Conservation (phyloP, 108 stramenopile species). For the Cylindrotheca fusiformis region DNA sequence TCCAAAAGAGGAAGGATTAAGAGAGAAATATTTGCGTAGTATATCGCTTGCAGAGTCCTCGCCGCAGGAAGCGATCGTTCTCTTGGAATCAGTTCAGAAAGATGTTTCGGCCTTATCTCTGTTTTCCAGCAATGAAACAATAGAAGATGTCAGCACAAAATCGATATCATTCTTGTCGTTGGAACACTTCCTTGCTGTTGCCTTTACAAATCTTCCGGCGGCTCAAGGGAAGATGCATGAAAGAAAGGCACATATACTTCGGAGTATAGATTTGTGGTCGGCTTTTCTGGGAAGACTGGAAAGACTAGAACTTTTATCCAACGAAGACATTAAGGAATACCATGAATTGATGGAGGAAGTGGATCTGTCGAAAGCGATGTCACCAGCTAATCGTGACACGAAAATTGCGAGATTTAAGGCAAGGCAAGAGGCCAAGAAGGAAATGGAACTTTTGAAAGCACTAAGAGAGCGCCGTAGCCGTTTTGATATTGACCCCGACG, state of each 20-base stretch:
- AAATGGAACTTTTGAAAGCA: conserved; percentile 42
- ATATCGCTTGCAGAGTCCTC: conserved; percentile 19
- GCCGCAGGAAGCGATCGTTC: conserved; percentile 13
- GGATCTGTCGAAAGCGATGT: conserved; percentile 1
- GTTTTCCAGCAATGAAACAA: conserved; percentile 67
- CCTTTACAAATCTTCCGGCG: conserved; percentile 45
- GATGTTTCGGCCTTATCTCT: conserved; percentile 32
- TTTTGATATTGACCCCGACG: conserved; percentile 43
- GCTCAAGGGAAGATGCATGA: conserved; percentile 21
- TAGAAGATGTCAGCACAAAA: conserved; percentile 68
- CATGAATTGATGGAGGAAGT: conserved; percentile 38
- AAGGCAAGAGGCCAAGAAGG: conserved; percentile 40
- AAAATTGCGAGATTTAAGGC: conserved; percentile 65
- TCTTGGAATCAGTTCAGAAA: conserved; percentile 38
- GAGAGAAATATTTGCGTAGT: conserved; percentile 11
- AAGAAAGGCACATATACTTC: conserved; percentile 45
- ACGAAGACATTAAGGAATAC: conserved; percentile 46
- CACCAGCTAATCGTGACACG: conserved; percentile 39
- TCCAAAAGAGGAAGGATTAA: conserved; percentile 3
- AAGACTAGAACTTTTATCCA: conserved; percentile 41
- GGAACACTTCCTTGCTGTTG: conserved; percentile 67
- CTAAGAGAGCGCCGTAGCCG: conserved; percentile 50
- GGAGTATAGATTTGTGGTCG: conserved; percentile 47
- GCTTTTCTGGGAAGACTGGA: conserved; percentile 55
- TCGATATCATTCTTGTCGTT: conserved; percentile 57